Evolutionary conservation across 345 rosid genomes (phyloP).

Genomic region (Acer yangbiense): DNA sequence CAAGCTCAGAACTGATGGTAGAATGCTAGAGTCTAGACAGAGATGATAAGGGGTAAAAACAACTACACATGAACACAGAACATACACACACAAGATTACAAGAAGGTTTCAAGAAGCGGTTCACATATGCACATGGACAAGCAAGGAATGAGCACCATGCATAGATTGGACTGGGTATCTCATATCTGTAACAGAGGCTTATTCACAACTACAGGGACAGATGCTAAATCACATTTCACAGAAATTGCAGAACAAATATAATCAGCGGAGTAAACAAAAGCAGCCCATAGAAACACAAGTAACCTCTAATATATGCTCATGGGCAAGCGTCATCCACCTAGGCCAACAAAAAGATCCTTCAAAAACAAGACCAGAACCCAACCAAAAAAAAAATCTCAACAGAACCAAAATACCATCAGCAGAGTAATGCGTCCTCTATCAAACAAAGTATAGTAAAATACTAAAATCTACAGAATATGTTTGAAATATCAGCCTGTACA

Average conservation of each 20-base stretch:
- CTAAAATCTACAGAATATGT: neutral
- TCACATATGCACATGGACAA: neutral
- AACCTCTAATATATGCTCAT: neutral
- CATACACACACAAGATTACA: neutral
- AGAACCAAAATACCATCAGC: neutral
- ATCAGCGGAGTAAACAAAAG: neutral
- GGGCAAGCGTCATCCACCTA: neutral
- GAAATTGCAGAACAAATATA: neutral
- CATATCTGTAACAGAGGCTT: neutral
- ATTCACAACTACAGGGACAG: neutral
- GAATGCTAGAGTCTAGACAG: neutral
- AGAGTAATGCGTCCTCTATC: neutral
- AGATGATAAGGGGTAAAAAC: neutral
- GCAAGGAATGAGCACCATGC: neutral
- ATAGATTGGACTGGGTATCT: neutral
- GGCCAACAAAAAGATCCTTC: neutral
- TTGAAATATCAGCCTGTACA: neutral
- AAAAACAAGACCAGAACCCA: neutral
- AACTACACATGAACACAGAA: neutral
- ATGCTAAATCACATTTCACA: neutral
- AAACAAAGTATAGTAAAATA: slow-evolving; percentile 3
- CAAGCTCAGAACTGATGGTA: neutral
- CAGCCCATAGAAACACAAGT: neutral
- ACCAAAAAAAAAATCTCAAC: neutral
- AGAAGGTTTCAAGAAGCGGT: neutral